Evolutionary conservation across 768 basidiomycete species (phyloP), one percentile per base, ranked within the genome.

Genomic region (Leucocoprinus leucothites): DNA sequence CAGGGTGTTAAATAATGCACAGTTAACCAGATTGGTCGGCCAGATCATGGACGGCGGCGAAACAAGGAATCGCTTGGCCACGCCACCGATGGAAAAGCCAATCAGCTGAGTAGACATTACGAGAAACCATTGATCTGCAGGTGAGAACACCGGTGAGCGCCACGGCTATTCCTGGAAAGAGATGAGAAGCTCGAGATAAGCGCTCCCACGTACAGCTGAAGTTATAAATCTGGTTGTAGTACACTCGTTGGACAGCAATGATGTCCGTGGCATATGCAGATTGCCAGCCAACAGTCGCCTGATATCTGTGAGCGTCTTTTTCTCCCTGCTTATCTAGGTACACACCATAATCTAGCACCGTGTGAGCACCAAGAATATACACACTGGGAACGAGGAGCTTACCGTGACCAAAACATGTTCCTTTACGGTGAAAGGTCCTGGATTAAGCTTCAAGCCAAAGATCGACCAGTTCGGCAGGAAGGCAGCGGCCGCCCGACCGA

Each of bases 71-170:
- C 87, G 82, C 8, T 84, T 79, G 2, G 80, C 78, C 35, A 89
- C 70, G 13, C 89, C 89, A 42, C 88, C 89, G 45, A 89, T 81
- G 4, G 87, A 89, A 69, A 89, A 90, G 2, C 89, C 87, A 42
- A 89, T 87, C 53, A 88, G 68, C 59, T 85, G 83, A 0, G 82
- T 81, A 11, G 80, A 82, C 66, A 89, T 79, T 16, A 89, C 84
- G 1, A 89, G 70, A 57, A 89, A 79, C 82, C 87, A 85, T 68
- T 88, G 85, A 64, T 86, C 85, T 75, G 56, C 14, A 9, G 21
- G 26, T 19, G 21, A 19, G 8, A 43, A 24, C 13, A n/a, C 28
- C 9, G 3, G 47, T 49, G 19, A 56, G 47, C 9, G 21, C 22
- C 48, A 11, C 63, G 46, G 41, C 31, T 24, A 24, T 55, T 34